A percentile compares a stretch with the other conserved stretches of the same genome.
Evolutionary conservation across 2,329 filamentous ascomycete species (phyloP).

Genomic region (Gnomoniopsis sp.): DNA sequence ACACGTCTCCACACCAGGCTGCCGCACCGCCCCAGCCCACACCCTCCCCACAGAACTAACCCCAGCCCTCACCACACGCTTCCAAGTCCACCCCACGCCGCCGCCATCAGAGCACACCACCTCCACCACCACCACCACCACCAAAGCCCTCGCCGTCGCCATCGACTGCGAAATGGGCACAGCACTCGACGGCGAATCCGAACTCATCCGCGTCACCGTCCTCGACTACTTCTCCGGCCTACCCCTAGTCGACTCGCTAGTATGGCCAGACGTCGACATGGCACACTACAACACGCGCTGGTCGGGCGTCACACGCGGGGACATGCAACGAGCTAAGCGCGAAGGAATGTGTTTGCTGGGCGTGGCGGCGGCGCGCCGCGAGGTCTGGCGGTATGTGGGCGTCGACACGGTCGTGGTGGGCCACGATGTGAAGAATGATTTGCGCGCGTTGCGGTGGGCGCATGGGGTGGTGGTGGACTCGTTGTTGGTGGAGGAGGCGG

Average conservation of each 20-base stretch:
- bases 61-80: neutral
- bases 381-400: slow-evolving; percentile 41
- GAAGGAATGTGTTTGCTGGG: slow-evolving; percentile 36
- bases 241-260: slow-evolving; percentile 47
- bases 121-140: neutral
- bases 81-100: neutral
- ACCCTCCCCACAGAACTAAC: neutral
- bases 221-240: slow-evolving; percentile 49
- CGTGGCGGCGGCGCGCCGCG: slow-evolving; percentile 35
- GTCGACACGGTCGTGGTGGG: slow-evolving; percentile 45
- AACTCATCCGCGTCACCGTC: slow-evolving; percentile 49
- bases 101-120: too few species aligned
- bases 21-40: neutral
- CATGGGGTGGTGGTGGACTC: slow-evolving; percentile 45
- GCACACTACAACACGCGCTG: slow-evolving; percentile 46
- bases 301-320: slow-evolving; percentile 42
- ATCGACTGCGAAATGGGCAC: slow-evolving; percentile 57
- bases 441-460: slow-evolving; percentile 45
- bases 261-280: slow-evolving; percentile 44
- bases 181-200: slow-evolving; percentile 38
- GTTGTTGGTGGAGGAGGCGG: slow-evolving; percentile 23
- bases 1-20: neutral
- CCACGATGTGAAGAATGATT: slow-evolving; percentile 40
- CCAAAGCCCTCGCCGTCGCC: neutral
- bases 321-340: slow-evolving; percentile 34